Percentiles rank a stretch among this genome's conserved stretches.
phyloP scores from a whole-genome alignment of 1,284 basidiomycete genomes.

The Naganishia sp. region DNA sequence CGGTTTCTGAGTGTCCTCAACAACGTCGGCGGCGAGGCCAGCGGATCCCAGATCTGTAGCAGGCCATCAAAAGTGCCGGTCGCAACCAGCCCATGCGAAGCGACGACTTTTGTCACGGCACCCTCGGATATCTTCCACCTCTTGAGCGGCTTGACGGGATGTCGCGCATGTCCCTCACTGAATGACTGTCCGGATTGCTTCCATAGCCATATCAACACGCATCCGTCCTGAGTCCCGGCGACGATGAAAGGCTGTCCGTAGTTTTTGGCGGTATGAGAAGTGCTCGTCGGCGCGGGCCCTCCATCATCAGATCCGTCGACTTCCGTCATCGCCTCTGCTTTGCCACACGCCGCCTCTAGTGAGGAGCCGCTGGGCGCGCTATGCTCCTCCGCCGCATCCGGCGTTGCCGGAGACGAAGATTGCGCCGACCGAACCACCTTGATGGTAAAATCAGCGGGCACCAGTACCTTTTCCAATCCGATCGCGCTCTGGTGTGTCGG shows the following conservation, averaged over 20 bases:
- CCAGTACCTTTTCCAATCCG: slow-evolving; percentile 15
- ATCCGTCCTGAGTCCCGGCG: slow-evolving; percentile 44
- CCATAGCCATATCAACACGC: slow-evolving; percentile 48
- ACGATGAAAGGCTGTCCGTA: slow-evolving; percentile 43
- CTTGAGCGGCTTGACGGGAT: slow-evolving; percentile 37
- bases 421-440: slow-evolving; percentile 6
- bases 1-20: slow-evolving; percentile 36
- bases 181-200: background rate
- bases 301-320: background rate
- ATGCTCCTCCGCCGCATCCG: background rate
- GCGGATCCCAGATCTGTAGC: slow-evolving; percentile 49
- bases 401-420: background rate
- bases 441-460: slow-evolving; percentile 30
- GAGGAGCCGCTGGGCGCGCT: background rate
- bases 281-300: background rate
- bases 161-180: background rate
- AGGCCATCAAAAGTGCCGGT: slow-evolving; percentile 47
- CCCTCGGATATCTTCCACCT: slow-evolving; percentile 43
- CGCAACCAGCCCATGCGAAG: slow-evolving; percentile 45
- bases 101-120: slow-evolving; percentile 46
- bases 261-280: background rate
- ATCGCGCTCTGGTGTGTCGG: background rate
- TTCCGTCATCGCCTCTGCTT: background rate
- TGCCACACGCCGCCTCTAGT: background rate
- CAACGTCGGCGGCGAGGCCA: slow-evolving; percentile 39